Evolutionary conservation across 1,139 yeast species (phyloP).

Genomic region (Zhuliangozyma parablackwelliae): DNA sequence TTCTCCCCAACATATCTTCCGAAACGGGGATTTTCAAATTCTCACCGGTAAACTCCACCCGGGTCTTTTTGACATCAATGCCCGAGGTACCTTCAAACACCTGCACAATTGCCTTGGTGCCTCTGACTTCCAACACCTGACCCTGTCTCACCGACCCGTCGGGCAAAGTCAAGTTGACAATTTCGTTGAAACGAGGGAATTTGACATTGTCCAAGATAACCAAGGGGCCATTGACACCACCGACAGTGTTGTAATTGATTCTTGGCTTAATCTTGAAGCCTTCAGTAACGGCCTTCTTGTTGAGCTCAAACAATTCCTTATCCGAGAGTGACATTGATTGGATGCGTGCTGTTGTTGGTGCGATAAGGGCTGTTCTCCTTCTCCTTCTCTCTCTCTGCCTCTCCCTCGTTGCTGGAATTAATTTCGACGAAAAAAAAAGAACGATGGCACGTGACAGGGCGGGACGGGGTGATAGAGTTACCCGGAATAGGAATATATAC

Average conservation of each 20-base stretch:
- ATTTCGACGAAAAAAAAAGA: too few species aligned
- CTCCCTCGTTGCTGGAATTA: too few species aligned
- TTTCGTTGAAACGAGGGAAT: slow-evolving; percentile 93
- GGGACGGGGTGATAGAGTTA: too few species aligned
- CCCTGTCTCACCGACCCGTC: slow-evolving; percentile 95
- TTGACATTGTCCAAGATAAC: slow-evolving; percentile 94
- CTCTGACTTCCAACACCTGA: slow-evolving; percentile 96
- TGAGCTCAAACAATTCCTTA: slow-evolving; percentile 66
- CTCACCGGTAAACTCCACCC: slow-evolving; percentile 95
- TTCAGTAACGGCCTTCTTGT: slow-evolving; percentile 87
- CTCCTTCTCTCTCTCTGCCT: too few species aligned
- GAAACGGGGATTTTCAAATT: slow-evolving; percentile 90
- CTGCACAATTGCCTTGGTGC: slow-evolving; percentile 95
- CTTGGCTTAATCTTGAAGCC: slow-evolving; percentile 90
- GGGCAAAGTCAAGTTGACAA: slow-evolving; percentile 92
- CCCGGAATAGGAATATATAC: too few species aligned
- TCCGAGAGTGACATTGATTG: slow-evolving; percentile 39
- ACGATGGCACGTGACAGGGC: too few species aligned
- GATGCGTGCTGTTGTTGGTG: background rate
- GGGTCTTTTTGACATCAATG: slow-evolving; percentile 93
- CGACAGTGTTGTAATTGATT: slow-evolving; percentile 89
- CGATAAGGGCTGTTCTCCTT: background rate
- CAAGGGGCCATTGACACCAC: slow-evolving; percentile 97
- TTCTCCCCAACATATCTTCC: slow-evolving; percentile 96
- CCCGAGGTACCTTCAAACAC: slow-evolving; percentile 98